Conservation (phyloP, 106 monocot species). For the Triglochin maritima region DNA sequence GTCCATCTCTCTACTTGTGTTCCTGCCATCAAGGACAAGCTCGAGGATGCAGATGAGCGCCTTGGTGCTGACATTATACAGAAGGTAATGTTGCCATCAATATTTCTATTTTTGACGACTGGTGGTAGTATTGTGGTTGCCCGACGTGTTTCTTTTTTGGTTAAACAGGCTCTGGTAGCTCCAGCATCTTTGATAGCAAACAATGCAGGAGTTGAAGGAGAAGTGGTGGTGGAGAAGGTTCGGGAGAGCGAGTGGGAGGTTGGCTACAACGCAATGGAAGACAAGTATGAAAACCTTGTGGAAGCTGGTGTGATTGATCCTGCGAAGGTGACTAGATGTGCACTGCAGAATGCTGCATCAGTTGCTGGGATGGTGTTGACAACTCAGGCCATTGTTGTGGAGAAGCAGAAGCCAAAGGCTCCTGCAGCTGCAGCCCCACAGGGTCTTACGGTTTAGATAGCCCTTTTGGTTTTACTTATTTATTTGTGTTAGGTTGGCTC, state of each 20-base stretch:
- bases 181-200: slow-evolving; percentile 73
- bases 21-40: slow-evolving; percentile 59
- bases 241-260: slow-evolving; percentile 53
- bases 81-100: slow-evolving; percentile 27
- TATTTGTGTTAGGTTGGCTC: too few relatives aligned
- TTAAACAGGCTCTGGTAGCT: slow-evolving; percentile 46
- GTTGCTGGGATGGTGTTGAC: slow-evolving; percentile 82
- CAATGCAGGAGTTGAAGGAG: slow-evolving; percentile 86
- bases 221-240: slow-evolving; percentile 88
- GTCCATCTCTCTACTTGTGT: slow-evolving; percentile 63
- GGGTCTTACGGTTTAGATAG: slow-evolving; percentile 8
- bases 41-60: slow-evolving; percentile 62
- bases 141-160: neutral
- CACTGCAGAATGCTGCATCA: slow-evolving; percentile 70
- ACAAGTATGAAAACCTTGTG: slow-evolving; percentile 69
- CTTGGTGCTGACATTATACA: slow-evolving; percentile 76
- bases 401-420: slow-evolving; percentile 61
- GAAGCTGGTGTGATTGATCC: slow-evolving; percentile 80
- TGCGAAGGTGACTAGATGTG: slow-evolving; percentile 73
- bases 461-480: too few relatives aligned
- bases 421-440: slow-evolving; percentile 21
- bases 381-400: slow-evolving; percentile 79
- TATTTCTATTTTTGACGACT: neutral
- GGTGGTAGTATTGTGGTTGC: neutral
- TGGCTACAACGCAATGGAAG: slow-evolving; percentile 79